phyloP scores from a whole-genome alignment of 2,329 filamentous ascomycete species.

The Endoconidiophora laricicola region DNA sequence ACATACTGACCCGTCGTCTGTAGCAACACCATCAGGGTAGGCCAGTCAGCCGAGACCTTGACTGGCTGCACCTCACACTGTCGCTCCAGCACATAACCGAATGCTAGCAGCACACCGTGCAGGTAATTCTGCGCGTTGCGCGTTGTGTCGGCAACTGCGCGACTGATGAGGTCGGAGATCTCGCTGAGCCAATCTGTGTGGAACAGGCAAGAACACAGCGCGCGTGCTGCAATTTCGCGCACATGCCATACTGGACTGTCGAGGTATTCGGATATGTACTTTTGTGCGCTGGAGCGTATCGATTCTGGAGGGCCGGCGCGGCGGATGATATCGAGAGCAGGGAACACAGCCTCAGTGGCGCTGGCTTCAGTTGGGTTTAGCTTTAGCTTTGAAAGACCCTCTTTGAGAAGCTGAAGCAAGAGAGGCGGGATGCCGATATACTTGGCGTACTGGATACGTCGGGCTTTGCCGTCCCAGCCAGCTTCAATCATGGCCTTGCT shows the following conservation, averaged over 20 bases:
- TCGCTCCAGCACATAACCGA: slow-evolving; percentile 40
- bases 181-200: slow-evolving; percentile 30
- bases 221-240: slow-evolving; percentile 62
- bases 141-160: slow-evolving; percentile 17
- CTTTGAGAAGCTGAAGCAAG: slow-evolving; percentile 43
- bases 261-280: slow-evolving; percentile 44
- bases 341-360: slow-evolving; percentile 58
- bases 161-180: slow-evolving; percentile 19
- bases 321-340: slow-evolving; percentile 65
- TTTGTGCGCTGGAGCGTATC: slow-evolving; percentile 36
- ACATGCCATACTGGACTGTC: slow-evolving; percentile 63
- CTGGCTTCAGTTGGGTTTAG: slow-evolving; percentile 20
- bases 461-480: slow-evolving; percentile 46
- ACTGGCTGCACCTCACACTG: slow-evolving; percentile 30
- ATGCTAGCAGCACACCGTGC: slow-evolving; percentile 40
- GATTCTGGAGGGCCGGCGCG: slow-evolving; percentile 49
- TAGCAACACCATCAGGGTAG: slow-evolving; percentile 1
- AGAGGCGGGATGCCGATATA: slow-evolving; percentile 49
- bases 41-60: slow-evolving; percentile 17
- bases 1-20: slow-evolving; percentile 1
- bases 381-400: slow-evolving; percentile 29
- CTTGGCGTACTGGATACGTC: slow-evolving; percentile 52
- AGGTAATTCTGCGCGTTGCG: slow-evolving; percentile 31
- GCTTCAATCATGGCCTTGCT: slow-evolving; percentile 45
- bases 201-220: slow-evolving; percentile 46